Evolutionary conservation across 2,329 filamentous ascomycete species (phyloP), one percentile per base, ranked within the genome.

Genomic region (Ophiostoma angusticollis): DNA sequence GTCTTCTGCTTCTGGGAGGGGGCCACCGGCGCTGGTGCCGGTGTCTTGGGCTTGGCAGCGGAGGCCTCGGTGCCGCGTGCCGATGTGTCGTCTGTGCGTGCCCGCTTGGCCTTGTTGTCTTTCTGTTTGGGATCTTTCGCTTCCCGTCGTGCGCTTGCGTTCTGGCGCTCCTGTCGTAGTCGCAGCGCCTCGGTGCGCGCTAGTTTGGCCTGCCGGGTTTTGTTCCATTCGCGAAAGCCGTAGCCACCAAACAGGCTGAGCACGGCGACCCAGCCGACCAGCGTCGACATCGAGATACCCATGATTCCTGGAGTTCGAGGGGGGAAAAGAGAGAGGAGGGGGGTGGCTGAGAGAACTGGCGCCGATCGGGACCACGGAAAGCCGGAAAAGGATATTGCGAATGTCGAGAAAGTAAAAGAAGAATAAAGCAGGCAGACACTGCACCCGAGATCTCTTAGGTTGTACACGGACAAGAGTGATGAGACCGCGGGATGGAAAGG

Each of bases 101-200:
- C 64, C 48, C 53, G 50, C 51, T 58, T 55, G 14, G 52, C 48
- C 45, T 60, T 59, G 25, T 54, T 51, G 32, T 63, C 61, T 16
- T 59, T 37, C 21, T 25, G 30, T 27, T 35, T 41, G 16, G 35
- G 14, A n/a, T 29, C 25, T 31, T 44, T 44, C 3, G 36, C 18
- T 24, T 41, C 56, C 44, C 58, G 60, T 37, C 59, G 57, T 31
- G 48, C 36, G 47, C 52, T 54, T 35, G 52, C 54, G 37, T 54
- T 56, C 25, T 49, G 47, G 12, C 59, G 58, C 18, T 55, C 51
- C 9, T 51, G 45, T 16, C 50, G 49, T 31, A 53, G 52, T 14
- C 47, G 52, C 30, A 51, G 50, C 7, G 49, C 35, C 24, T 46
- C 45, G 9, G 38, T 35, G 13, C 46, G 40, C 19, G 47, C 49